phyloP scores from a whole-genome alignment of 805 yeast genomes.

The Yamadazyma olivae region DNA sequence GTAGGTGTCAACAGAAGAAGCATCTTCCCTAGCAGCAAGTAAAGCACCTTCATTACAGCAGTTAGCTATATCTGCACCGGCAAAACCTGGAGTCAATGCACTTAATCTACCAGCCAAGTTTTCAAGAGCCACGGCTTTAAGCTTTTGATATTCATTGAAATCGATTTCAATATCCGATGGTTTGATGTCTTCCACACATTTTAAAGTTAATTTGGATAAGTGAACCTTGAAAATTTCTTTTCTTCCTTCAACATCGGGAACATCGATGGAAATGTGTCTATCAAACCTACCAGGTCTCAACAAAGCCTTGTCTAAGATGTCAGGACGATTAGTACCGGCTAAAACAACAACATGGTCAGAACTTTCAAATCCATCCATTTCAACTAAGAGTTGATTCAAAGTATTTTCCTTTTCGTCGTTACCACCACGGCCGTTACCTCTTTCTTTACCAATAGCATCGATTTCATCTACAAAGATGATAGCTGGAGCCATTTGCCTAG shows the following conservation, averaged over 20 bases:
- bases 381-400: conserved; percentile 85
- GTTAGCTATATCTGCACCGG: conserved; percentile 96
- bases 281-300: conserved; percentile 95
- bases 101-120: conserved; percentile 78
- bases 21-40: conserved; percentile 81
- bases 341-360: conserved; percentile 88
- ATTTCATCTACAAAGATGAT: conserved; percentile 92
- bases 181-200: conserved; percentile 32
- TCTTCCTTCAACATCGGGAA: conserved; percentile 87
- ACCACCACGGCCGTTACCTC: conserved; percentile 68
- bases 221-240: conserved; percentile 84
- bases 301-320: conserved; percentile 83
- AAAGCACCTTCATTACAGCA: conserved; percentile 93
- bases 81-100: conserved; percentile 90
- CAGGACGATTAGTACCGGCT: conserved; percentile 94
- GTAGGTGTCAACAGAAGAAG: conserved; percentile 53
- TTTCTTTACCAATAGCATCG: conserved; percentile 90
- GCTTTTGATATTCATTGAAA: conserved; percentile 47
- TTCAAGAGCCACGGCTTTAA: conserved; percentile 37
- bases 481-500: conserved; percentile 86
- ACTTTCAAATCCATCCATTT: conserved; percentile 93
- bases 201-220: conserved; percentile 64
- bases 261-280: conserved; percentile 81
- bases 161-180: conserved; percentile 22
- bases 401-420: conserved; percentile 95